Evolutionary conservation across 805 yeast species (phyloP).

Genomic region (Yarrowia divulgata): DNA sequence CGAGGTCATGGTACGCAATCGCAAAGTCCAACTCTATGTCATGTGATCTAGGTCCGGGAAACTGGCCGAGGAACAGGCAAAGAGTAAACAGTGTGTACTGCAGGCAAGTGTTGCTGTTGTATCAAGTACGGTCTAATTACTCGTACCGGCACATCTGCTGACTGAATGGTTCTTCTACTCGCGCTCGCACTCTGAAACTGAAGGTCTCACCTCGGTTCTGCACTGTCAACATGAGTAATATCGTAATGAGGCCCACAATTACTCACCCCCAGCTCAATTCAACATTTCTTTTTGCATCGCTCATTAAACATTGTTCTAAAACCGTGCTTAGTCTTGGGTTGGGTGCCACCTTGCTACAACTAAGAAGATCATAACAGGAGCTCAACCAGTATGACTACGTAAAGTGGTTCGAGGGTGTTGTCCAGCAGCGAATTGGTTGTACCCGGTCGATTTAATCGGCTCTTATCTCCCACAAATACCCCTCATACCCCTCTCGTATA

Average conservation of each 20-base stretch:
- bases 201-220: background rate
- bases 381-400: no score
- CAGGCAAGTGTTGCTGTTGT: no score
- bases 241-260: background rate
- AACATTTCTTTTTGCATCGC: slow-evolving; percentile 4
- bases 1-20: background rate
- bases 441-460: no score
- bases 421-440: no score
- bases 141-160: no score
- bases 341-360: no score
- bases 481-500: slow-evolving; percentile 7
- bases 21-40: background rate
- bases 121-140: no score
- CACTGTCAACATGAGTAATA: background rate
- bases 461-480: background rate
- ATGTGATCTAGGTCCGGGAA: background rate
- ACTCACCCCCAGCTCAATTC: background rate
- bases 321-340: background rate
- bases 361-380: no score
- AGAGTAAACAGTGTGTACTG: no score
- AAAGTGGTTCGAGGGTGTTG: no score
- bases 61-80: background rate
- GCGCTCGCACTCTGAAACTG: no score
- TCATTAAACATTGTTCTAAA: background rate
- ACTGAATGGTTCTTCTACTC: no score